Evolutionary conservation across 495 filamentous ascomycete genomes (phyloP), one percentile per base, ranked within the genome.

Genomic region (Podospora bellae-mahoneyi): DNA sequence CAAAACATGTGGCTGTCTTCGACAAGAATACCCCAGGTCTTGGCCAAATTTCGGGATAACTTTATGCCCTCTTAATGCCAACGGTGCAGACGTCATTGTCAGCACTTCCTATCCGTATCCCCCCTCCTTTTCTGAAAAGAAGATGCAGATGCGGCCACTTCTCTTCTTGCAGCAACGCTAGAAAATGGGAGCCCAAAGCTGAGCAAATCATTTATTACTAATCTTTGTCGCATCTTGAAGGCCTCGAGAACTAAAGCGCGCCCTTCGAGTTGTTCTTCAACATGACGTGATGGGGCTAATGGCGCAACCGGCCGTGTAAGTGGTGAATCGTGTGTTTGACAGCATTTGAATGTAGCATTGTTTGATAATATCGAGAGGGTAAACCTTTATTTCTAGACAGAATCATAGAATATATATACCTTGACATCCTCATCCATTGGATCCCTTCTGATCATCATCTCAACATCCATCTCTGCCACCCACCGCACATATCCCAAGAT

Each of bases 401-500:
- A 48, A 48, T 3, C 2, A 48, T 13, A 48, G 39, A 48, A 58
- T 58, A 58, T 58, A 58, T 32, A 32, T 32, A 32, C 7, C 30
- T 32, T 32, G 4, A 6, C 20, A 56, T 18, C 16, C 20, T 56
- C 16, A 56, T 56, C 15, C 20, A 18, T n/a, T 44, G 16, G 27
- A 58, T 23, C 23, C 48, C 27, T 48, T 28, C 54, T 54, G 48
- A 44, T 56, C 39, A 48, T 18, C 39, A 48, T 3, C 39, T 48
- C 39, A 48, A 6, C 39, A 48, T 48, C 39, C 23, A 27, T 59
- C 34, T 16, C 23, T 66, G 64, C 39, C 80, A 79, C 72, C 76
- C 73, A 71, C 78, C 72, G 58, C 75, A 67, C 15, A 66, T 66
- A 48, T 62, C 48, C 23, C 23, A 23, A 55, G 68, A 58, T 54